Evolutionary conservation across 2,329 filamentous ascomycete genomes (phyloP).

Genomic region (Ophiosphaerella korrae): DNA sequence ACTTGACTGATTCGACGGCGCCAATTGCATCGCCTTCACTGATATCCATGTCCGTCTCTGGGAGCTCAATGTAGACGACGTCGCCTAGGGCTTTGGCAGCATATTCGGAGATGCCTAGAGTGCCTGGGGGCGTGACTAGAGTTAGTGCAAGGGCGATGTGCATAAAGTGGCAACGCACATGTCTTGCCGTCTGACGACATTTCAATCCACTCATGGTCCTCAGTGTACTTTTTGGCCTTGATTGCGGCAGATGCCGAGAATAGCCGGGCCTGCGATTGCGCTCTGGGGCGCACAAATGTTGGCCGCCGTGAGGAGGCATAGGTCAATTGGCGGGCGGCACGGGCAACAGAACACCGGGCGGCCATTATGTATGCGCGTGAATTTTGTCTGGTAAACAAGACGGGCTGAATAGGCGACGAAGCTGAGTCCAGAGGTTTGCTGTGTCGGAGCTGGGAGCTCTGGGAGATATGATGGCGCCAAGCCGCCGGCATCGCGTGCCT

Average conservation of each 20-base stretch:
- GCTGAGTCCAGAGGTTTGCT: constrained; percentile 7
- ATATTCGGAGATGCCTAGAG: constrained; percentile 85
- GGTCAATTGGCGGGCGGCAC: constrained; percentile 43
- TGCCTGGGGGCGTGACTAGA: constrained; percentile 51
- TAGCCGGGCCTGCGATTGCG: constrained; percentile 38
- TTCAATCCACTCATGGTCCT: constrained; percentile 98
- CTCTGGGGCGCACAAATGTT: constrained; percentile 31
- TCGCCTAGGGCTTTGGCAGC: constrained; percentile 92
- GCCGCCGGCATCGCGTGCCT: constrained; percentile 17
- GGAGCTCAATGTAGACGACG: constrained; percentile 96
- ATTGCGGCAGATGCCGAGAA: constrained; percentile 55
- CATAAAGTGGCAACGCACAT: constrained; percentile 54
- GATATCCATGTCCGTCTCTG: constrained; percentile 70
- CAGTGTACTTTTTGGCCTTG: constrained; percentile 83
- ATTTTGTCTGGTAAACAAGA: too few relatives aligned
- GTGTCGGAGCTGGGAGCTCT: constrained; percentile 2
- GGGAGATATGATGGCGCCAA: constrained; percentile 15
- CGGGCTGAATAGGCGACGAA: too few relatives aligned
- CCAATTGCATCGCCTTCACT: constrained; percentile 82
- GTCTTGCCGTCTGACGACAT: constrained; percentile 80
- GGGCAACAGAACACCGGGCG: constrained; percentile 37
- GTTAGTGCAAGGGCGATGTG: constrained; percentile 10
- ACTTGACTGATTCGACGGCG: constrained; percentile 97
- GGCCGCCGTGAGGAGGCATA: constrained; percentile 32
- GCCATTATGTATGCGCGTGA: constrained; percentile 38